Conservation (phyloP, 31 red algal species). For the Odonthalia washingtoniensis region DNA sequence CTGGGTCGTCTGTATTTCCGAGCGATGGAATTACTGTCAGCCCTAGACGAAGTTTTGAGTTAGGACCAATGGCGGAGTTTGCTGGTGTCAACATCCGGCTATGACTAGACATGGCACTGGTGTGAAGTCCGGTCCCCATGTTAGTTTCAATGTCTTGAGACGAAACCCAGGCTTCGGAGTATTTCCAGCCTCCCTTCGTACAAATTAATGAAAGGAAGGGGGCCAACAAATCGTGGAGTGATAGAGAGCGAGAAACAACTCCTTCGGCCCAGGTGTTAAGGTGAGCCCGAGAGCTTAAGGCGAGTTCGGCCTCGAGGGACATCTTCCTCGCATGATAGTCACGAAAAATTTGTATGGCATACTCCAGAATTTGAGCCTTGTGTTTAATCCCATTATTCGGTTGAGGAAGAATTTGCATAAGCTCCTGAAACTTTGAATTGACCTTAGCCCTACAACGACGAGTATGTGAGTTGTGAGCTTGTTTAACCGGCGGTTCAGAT, state of each 20-base stretch:
- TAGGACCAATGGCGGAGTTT: conserved; percentile 38
- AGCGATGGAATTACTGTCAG: conserved; percentile 71
- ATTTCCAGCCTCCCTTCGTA: conserved; percentile 78
- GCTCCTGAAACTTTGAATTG: conserved; percentile 83
- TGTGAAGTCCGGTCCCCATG: background rate
- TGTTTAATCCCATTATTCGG: conserved; percentile 77
- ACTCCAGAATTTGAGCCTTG: conserved; percentile 94
- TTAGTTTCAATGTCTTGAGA: conserved; percentile 33
- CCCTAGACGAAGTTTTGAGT: conserved; percentile 55
- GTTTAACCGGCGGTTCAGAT: conserved; percentile 33
- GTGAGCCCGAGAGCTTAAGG: conserved; percentile 70
- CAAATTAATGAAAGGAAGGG: conserved; percentile 79
- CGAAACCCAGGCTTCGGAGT: conserved; percentile 86
- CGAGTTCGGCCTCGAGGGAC: conserved; percentile 78
- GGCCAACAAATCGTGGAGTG: conserved; percentile 69
- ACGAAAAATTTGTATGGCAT: conserved; percentile 77
- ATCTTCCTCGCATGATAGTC: conserved; percentile 81
- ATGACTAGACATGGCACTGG: conserved; percentile 40
- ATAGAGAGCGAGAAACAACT: conserved; percentile 52
- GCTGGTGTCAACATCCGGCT: conserved; percentile 54
- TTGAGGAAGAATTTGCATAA: conserved; percentile 76
- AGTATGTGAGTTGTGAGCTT: conserved; percentile 86
- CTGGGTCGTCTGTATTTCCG: conserved; percentile 78
- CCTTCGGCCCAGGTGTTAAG: conserved; percentile 71
- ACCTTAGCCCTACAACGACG: conserved; percentile 89